Evolutionary conservation across 2,329 filamentous ascomycete species (phyloP).

Genomic region (Trichophyton rubrum): DNA sequence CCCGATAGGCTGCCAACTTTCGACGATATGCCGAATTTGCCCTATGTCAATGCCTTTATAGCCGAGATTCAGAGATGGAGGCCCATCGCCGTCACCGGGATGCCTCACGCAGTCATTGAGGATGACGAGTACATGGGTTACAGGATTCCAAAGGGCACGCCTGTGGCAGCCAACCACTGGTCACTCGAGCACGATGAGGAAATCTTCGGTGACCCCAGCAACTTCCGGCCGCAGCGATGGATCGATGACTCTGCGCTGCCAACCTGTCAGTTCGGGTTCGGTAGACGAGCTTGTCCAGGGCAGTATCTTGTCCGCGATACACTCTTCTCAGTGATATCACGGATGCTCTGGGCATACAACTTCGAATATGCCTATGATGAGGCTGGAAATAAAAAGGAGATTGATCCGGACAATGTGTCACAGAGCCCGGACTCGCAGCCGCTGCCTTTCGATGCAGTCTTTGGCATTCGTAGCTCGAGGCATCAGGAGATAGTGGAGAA

Average conservation of each 20-base stretch:
- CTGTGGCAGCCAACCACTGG: conserved; percentile 33
- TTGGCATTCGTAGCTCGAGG: conserved; percentile 17
- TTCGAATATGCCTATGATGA: conserved; percentile 9
- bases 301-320: conserved; percentile 22
- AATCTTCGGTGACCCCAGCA: conserved; percentile 27
- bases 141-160: conserved; percentile 38
- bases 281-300: conserved; percentile 37
- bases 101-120: conserved; percentile 35
- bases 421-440: conserved; percentile 8
- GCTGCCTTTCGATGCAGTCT: conserved; percentile 18
- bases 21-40: conserved; percentile 26
- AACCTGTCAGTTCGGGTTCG: conserved; percentile 46
- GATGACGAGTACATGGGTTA: conserved; percentile 39
- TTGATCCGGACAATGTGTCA: conserved; percentile 18
- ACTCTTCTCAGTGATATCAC: conserved; percentile 43
- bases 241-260: conserved; percentile 36
- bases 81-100: conserved; percentile 32
- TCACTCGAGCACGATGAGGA: conserved; percentile 31
- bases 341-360: conserved; percentile 38
- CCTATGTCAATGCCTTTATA: conserved; percentile 29
- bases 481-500: conserved; percentile 15
- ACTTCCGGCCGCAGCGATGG: conserved; percentile 31
- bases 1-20: conserved; percentile 23
- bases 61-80: conserved; percentile 29
- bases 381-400: conserved; percentile 16